Evolutionary conservation across 208 protist species (phyloP).

Genomic region (Leptomonas pyrrhocoris): DNA sequence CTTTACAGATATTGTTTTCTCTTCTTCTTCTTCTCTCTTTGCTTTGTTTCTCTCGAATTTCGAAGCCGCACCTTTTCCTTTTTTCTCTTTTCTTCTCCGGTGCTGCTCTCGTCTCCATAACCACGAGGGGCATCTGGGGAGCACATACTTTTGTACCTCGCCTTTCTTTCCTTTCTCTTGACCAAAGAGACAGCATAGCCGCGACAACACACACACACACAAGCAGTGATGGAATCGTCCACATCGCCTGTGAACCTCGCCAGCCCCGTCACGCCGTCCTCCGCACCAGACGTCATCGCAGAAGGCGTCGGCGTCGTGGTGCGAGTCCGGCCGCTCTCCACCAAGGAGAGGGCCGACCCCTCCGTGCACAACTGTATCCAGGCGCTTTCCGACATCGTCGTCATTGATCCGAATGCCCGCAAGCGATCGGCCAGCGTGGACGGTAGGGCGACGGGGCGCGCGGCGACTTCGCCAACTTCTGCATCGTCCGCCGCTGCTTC

Average conservation of each 20-base stretch:
- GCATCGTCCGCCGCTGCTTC: background rate
- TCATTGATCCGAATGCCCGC: constrained; percentile 46
- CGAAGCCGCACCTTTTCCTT: no score
- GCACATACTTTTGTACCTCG: no score
- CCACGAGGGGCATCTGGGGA: no score
- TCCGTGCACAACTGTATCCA: constrained; percentile 64
- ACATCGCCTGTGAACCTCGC: background rate
- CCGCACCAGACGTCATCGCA: background rate
- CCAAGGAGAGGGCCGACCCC: constrained; percentile 65
- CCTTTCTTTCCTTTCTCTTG: constrained; percentile 22
- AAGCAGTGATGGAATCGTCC: constrained; percentile 2
- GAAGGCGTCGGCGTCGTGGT: constrained; percentile 67
- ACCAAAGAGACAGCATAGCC: background rate
- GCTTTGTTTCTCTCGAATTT: no score
- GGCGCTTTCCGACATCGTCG: constrained; percentile 62
- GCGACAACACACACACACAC: no score
- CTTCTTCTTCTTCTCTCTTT: constrained; percentile 3
- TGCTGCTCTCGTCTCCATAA: constrained; percentile 1
- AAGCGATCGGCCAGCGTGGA: background rate
- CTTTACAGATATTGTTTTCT: background rate
- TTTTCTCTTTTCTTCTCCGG: constrained; percentile 4
- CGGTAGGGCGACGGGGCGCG: background rate
- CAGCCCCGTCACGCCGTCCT: background rate
- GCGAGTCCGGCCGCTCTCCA: constrained; percentile 75
- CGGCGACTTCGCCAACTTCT: background rate